These are phyloP conservation scores for Naumovozyma castellii DNA, from an alignment of 805 yeast species.

Conservation along the genomic window DNA sequence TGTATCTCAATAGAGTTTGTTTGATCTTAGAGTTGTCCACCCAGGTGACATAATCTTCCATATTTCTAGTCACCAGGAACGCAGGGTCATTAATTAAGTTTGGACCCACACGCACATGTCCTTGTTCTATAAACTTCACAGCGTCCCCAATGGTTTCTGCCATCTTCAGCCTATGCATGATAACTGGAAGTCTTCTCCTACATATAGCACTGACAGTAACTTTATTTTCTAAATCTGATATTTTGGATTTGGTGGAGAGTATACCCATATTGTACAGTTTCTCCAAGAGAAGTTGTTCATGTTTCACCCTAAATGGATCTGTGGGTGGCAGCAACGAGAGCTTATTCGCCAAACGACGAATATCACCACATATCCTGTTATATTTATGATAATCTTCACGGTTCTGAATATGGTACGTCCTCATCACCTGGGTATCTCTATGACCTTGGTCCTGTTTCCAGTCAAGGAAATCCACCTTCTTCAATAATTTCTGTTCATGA, in stretches of 20 bases:
- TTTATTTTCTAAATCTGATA: conserved; percentile 85
- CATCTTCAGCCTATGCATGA: conserved; percentile 91
- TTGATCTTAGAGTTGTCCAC: conserved; percentile 92
- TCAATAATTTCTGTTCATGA: conserved; percentile 90
- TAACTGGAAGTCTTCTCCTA: conserved; percentile 85
- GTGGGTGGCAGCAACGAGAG: conserved; percentile 76
- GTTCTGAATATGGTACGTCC: conserved; percentile 85
- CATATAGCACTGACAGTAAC: conserved; percentile 88
- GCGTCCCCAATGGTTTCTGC: conserved; percentile 85
- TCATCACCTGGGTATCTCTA: conserved; percentile 93
- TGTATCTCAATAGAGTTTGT: conserved; percentile 76
- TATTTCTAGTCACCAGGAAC: conserved; percentile 77
- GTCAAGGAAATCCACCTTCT: conserved; percentile 91
- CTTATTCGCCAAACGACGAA: conserved; percentile 78
- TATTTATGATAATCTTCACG: conserved; percentile 94
- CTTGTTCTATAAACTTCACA: conserved; percentile 86
- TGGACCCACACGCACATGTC: conserved; percentile 96
- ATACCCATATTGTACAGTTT: conserved; percentile 86
- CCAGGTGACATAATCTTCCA: conserved; percentile 98
- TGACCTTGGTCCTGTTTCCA: conserved; percentile 97
- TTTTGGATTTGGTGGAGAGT: conserved; percentile 76
- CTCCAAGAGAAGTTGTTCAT: conserved; percentile 79
- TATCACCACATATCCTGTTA: conserved; percentile 85
- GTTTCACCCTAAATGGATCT: conserved; percentile 80
- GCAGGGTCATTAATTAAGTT: conserved; percentile 94